Percentiles rank a stretch among this genome's conserved stretches.
Conservation (phyloP, 2,329 filamentous ascomycete genomes). For the Diaporthe nobilis region DNA sequence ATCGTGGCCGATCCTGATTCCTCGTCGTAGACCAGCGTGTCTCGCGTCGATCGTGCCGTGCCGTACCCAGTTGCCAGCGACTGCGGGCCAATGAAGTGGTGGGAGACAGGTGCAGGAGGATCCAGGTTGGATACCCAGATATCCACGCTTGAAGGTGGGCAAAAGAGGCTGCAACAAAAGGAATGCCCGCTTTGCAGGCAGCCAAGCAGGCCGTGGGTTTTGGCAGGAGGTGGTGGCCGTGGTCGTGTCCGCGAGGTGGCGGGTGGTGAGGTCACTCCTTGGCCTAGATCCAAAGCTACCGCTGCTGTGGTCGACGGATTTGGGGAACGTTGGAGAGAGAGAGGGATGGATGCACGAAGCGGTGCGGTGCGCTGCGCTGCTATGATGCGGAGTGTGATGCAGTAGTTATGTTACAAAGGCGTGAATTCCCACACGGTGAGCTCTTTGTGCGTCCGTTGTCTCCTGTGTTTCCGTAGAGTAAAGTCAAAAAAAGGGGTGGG, state of each 20-base stretch:
- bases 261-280: conserved; percentile 35
- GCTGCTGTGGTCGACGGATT: conserved; percentile 32
- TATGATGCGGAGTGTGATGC: conserved; percentile 17
- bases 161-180: not conserved
- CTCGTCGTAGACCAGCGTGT: conserved; percentile 40
- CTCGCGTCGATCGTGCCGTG: conserved; percentile 40
- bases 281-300: conserved; percentile 30
- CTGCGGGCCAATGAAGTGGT: conserved; percentile 37
- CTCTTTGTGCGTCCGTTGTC: conserved; percentile 23
- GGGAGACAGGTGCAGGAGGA: conserved; percentile 27
- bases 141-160: conserved; percentile 16
- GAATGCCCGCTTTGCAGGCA: conserved; percentile 29
- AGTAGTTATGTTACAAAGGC: conserved; percentile 14
- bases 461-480: conserved; percentile 18
- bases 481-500: not conserved
- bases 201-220: conserved; percentile 18
- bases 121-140: conserved; percentile 33
- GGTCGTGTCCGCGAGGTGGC: conserved; percentile 14
- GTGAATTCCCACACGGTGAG: not conserved
- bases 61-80: conserved; percentile 38
- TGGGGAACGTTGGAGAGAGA: conserved; percentile 36
- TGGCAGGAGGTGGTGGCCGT: conserved; percentile 9
- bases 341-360: conserved; percentile 28
- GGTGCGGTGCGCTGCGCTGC: not conserved
- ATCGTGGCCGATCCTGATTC: conserved; percentile 41